phyloP scores from a whole-genome alignment of 2,329 filamentous ascomycete genomes.

The Truncatella angustata region DNA sequence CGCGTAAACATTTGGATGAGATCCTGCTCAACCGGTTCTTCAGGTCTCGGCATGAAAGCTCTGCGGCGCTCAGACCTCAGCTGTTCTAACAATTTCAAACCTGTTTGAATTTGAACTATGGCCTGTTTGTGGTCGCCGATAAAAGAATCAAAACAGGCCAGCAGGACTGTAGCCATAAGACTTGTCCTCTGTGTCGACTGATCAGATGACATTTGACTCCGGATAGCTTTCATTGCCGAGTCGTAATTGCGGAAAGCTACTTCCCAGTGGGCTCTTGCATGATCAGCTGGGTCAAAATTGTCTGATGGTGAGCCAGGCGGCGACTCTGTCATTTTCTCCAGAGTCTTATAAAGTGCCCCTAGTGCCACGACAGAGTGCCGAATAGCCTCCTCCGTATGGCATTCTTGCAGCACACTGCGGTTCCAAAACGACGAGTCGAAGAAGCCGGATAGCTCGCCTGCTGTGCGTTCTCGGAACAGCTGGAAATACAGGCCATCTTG shows the following conservation, averaged over 20 bases:
- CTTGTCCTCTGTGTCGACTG: slow-evolving; percentile 48
- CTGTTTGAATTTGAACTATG: slow-evolving; percentile 60
- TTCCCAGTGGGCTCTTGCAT: slow-evolving; percentile 52
- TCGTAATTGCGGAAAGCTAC: slow-evolving; percentile 61
- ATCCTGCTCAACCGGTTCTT: slow-evolving; percentile 55
- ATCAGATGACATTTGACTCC: slow-evolving; percentile 41
- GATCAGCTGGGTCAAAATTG: slow-evolving; percentile 31
- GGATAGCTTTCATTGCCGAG: slow-evolving; percentile 51
- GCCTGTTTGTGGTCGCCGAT: slow-evolving; percentile 62
- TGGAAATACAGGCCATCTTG: slow-evolving; percentile 60
- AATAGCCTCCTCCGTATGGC: slow-evolving; percentile 59
- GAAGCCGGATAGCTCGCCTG: slow-evolving; percentile 63
- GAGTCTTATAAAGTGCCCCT: slow-evolving; percentile 64
- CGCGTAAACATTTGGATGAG: slow-evolving; percentile 63
- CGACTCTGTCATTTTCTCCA: slow-evolving; percentile 56
- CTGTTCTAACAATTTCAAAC: slow-evolving; percentile 53
- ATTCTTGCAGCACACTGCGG: slow-evolving; percentile 60
- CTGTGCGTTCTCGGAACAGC: slow-evolving; percentile 60
- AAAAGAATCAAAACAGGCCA: slow-evolving; percentile 69
- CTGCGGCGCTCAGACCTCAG: slow-evolving; percentile 45
- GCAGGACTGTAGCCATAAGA: slow-evolving; percentile 63
- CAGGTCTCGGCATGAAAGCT: slow-evolving; percentile 36
- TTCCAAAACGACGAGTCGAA: slow-evolving; percentile 68
- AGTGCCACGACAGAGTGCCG: slow-evolving; percentile 65
- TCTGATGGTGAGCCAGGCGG: slow-evolving; percentile 44